Evolutionary conservation across 1,284 basidiomycete species (phyloP), one percentile per base, ranked within the genome.

Genomic region (Cystobasidiaceae sp.): DNA sequence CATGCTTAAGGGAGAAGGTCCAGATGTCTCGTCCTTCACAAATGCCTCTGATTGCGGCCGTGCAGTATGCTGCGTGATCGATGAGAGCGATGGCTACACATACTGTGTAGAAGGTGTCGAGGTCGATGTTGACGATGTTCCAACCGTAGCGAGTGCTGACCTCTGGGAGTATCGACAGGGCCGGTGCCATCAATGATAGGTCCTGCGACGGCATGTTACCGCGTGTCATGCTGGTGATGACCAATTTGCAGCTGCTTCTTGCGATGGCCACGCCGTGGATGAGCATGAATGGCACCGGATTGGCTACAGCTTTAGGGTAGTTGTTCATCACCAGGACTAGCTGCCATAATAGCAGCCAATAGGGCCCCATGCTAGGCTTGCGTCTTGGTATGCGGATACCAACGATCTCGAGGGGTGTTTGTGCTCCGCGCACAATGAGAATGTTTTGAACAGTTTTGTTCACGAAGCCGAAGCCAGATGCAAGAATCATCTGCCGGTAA

Each of bases 211-310:
- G 59, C 59, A 62, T 62, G 15, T 28, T 17, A 7, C n/a, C 59
- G n/a, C 59, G 8, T n/a, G 59, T 62, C 59, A 62, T 62, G 28
- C 44, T 49, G 19, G 50, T 45, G 11, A 62, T 52, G 4, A 62
- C 59, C 0, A 62, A 23, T 25, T 39, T 45, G 25, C 59, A 62
- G 19, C 48, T 52, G 15, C 46, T 48, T 50, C 43, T 52, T 13
- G 44, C 59, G 11, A 62, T 44, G 9, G 30, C 59, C 21, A 50
- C 50, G 19, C 59, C 59, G 21, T 62, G 59, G 28, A 62, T 62
- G 46, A 37, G 17, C 59, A 62, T 62, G 33, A 62, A 62, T 9
- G 51, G 37, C 11, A 52, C 59, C 19, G 59, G 59, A 17, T 37
- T 25, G 13, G 33, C 13, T 28, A 56, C 25, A 11, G 37, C 34